phyloP scores from a whole-genome alignment of 345 rosid genomes.

The Cardiospermum halicacabum region DNA sequence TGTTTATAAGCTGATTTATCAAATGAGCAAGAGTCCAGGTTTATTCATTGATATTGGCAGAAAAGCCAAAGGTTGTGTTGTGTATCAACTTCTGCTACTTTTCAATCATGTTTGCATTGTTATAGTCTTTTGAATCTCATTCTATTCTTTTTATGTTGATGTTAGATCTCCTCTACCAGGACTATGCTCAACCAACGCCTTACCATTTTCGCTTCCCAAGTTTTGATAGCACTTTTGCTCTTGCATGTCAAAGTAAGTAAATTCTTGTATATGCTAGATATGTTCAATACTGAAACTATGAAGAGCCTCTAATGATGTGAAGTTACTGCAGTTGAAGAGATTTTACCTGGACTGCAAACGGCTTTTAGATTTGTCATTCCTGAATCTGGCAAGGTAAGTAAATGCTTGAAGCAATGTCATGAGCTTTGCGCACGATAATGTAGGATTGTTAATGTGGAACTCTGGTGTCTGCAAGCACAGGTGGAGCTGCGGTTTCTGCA shows the following conservation, averaged over 20 bases:
- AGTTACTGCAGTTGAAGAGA: conserved; percentile 35
- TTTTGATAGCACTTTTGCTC: conserved; percentile 36
- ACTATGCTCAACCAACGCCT: conserved; percentile 39
- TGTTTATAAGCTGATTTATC: not conserved
- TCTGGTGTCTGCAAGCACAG: conserved; percentile 19
- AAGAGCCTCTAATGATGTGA: not conserved
- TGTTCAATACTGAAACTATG: too few species aligned
- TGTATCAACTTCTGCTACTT: not conserved
- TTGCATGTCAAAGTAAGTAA: conserved; percentile 43
- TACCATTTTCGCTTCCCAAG: conserved; percentile 25
- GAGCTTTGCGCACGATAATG: not conserved
- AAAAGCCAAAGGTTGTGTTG: conserved; percentile 52
- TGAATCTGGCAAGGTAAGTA: conserved; percentile 38
- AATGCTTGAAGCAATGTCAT: not conserved
- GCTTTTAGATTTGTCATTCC: conserved; percentile 36
- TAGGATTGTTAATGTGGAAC: not conserved
- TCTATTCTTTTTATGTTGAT: not conserved
- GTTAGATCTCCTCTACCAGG: conserved; percentile 51
- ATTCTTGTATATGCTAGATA: not conserved
- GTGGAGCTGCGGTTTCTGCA: conserved; percentile 39
- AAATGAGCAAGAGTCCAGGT: conserved; percentile 39
- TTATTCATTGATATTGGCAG: conserved; percentile 40
- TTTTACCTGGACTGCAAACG: conserved; percentile 45
- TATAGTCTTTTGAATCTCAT: not conserved
- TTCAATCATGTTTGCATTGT: not conserved